These are phyloP conservation scores for Cladobotryum protrusum DNA, from an alignment of 2,329 filamentous ascomycete genomes.

Conservation along the genomic window DNA sequence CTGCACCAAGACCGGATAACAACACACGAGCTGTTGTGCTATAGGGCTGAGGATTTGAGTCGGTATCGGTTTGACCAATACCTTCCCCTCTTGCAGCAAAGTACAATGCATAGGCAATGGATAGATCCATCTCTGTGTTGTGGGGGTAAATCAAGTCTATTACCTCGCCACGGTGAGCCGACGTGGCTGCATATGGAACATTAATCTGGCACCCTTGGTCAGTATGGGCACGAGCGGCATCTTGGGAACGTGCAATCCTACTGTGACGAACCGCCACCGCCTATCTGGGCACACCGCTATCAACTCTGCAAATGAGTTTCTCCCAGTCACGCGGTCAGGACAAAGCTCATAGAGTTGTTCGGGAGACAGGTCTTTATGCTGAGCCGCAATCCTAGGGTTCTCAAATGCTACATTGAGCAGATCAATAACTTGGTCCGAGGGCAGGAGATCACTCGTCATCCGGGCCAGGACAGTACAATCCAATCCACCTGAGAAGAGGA, in stretches of 20 bases:
- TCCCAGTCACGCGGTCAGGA: slow-evolving; percentile 83
- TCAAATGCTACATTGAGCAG: slow-evolving; percentile 95
- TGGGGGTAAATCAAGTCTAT: slow-evolving; percentile 81
- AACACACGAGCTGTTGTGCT: slow-evolving; percentile 72
- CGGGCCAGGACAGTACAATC: slow-evolving; percentile 88
- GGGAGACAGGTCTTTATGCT: slow-evolving; percentile 33
- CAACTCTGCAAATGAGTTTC: slow-evolving; percentile 73
- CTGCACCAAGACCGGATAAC: slow-evolving; percentile 86
- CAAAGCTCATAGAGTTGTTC: slow-evolving; percentile 66
- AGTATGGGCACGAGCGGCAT: slow-evolving; percentile 1
- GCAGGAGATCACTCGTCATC: slow-evolving; percentile 70
- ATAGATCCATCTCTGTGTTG: slow-evolving; percentile 98
- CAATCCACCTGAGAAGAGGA: slow-evolving; percentile 90
- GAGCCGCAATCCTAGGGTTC: slow-evolving; percentile 69
- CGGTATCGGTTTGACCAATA: slow-evolving; percentile 28
- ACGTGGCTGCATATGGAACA: slow-evolving; percentile 70
- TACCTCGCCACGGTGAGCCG: slow-evolving; percentile 61
- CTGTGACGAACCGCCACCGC: slow-evolving; percentile 74
- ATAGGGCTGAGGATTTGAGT: slow-evolving; percentile 39
- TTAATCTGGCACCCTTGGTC: slow-evolving; percentile 52
- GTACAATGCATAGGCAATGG: slow-evolving; percentile 88
- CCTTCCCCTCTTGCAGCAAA: slow-evolving; percentile 79
- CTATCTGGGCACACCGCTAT: slow-evolving; percentile 60
- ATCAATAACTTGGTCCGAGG: slow-evolving; percentile 64
- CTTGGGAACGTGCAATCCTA: slow-evolving; percentile 28